Base-by-base conservation (phyloP, 2,329 filamentous ascomycete species). In the Botryotinia calthae region DNA sequence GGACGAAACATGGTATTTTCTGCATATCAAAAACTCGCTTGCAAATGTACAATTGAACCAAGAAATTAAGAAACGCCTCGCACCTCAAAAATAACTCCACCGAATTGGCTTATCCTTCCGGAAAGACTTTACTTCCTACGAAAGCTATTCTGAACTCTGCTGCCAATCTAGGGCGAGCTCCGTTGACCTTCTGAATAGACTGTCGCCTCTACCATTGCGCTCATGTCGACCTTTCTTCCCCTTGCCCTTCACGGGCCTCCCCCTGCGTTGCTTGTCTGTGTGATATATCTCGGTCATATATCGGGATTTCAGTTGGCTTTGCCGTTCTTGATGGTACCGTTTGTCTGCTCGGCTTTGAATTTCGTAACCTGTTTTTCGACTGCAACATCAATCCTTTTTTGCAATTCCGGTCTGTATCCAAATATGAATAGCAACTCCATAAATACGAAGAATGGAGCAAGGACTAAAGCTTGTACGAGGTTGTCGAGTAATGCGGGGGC, bases 401-500 rank as follows among this genome's bases (percentile, higher is more conserved):
- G 94, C 77, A 99, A 85, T 82, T 97, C 94, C 1, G 91, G 93
- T 74, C 96, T 89, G 83, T 98, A 99, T 66, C 96, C 96, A 68
- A 97, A 88, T 79, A 87, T 90, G 85, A 99, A 99, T 40, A 99
- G 86, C 37, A 97, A 84, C 84, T 98, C 95, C 78, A 99, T 91
- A 93, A 96, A 99, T 73, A 98, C 95, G 79, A 98, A 99, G 79
- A 99, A 91, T 14, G 96, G 96, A 0, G 96, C 96, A 37, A 98
- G 86, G 80, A 98, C 95, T 76, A 98, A 82, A 42, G 96, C 95
- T 83, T 98, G 96, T 65, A 97, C 86, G 59, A 98, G 84, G 80
- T 98, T 98, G 83, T 98, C 95, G 65, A 98, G 84, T 76, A 98
- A 84, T 7, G 95, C 95, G 12, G 95, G 96, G 4, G 95, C 93